These are phyloP conservation scores for Coemansia pectinata DNA, from an alignment of 192 early-diverging fungal species.

Conservation along the genomic window DNA sequence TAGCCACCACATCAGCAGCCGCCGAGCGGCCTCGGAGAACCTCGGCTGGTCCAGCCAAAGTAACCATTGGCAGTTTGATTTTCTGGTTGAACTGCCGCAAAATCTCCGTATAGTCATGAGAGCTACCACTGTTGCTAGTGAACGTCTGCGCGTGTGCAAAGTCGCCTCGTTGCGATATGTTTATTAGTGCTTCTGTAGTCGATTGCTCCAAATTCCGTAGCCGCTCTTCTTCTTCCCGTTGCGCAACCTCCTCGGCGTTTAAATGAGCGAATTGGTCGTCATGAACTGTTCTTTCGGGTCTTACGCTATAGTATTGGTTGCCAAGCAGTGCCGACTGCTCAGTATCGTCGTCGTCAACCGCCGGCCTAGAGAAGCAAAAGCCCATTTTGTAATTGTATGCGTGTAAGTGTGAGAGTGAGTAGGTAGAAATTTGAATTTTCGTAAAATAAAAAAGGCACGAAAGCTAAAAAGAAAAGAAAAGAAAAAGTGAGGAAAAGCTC, in stretches of 20 bases:
- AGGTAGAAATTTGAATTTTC: neutral
- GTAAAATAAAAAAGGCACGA: neutral
- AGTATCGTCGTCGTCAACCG: slow-evolving; percentile 33
- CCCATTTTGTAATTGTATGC: slow-evolving; percentile 24
- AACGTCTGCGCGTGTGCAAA: slow-evolving; percentile 33
- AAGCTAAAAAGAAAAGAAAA: neutral
- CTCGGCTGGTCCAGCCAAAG: slow-evolving; percentile 28
- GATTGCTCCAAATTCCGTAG: slow-evolving; percentile 36
- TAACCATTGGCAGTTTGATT: slow-evolving; percentile 41
- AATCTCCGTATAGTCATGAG: slow-evolving; percentile 44
- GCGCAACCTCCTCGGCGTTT: slow-evolving; percentile 29
- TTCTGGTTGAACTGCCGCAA: slow-evolving; percentile 48
- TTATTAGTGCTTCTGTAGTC: slow-evolving; percentile 51
- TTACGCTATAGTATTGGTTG: neutral
- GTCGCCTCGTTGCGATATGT: slow-evolving; percentile 37
- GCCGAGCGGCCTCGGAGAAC: neutral
- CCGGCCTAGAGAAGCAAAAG: slow-evolving; percentile 40
- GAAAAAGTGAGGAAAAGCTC: neutral
- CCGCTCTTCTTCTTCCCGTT: slow-evolving; percentile 39
- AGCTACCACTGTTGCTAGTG: slow-evolving; percentile 15
- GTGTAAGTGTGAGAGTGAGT: neutral
- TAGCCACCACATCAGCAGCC: slow-evolving; percentile 18
- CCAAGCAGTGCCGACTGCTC: slow-evolving; percentile 42
- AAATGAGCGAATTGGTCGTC: slow-evolving; percentile 49
- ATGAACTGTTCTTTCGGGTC: slow-evolving; percentile 8